A percentile compares a stretch with the other conserved stretches of the same genome.
Conservation (phyloP, 345 rosid species). For the Durio zibethinus region DNA sequence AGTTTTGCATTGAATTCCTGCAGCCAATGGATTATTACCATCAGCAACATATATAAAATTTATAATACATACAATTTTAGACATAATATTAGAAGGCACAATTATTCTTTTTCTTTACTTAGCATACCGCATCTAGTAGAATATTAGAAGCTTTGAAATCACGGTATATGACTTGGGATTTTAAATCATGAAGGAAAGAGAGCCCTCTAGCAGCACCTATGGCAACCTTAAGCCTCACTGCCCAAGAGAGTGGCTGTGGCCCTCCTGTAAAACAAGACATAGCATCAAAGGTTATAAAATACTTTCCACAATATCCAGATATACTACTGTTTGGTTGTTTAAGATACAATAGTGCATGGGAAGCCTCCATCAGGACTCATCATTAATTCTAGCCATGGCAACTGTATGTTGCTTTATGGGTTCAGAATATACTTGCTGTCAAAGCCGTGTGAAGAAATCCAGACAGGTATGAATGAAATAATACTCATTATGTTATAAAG, state of each 20-base stretch:
- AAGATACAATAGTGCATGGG: not conserved
- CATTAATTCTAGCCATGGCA: not conserved
- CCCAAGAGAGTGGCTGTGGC: constrained; percentile 84
- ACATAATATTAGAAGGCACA: not conserved
- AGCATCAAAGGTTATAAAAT: constrained; percentile 11
- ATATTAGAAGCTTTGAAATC: constrained; percentile 93
- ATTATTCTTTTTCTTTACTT: not conserved
- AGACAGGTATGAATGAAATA: not conserved
- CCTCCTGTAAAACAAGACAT: constrained; percentile 52
- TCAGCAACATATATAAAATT: constrained; percentile 2
- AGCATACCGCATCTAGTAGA: constrained; percentile 73
- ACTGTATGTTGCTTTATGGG: not conserved
- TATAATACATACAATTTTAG: not conserved
- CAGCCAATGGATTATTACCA: constrained; percentile 15
- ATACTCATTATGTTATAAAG: not conserved
- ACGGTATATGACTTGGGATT: constrained; percentile 87
- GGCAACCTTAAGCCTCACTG: constrained; percentile 76
- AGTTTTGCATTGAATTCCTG: constrained; percentile 91
- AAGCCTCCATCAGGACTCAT: not conserved
- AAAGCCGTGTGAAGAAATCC: not conserved
- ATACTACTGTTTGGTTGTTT: not conserved
- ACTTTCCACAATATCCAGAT: not conserved
- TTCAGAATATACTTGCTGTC: not conserved
- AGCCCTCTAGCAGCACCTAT: constrained; percentile 91
- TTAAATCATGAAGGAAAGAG: constrained; percentile 82